A percentile compares a stretch with the other conserved stretches of the same genome.
These are phyloP conservation scores for Talaromyces funiculosus DNA, from an alignment of 2,329 filamentous ascomycete genomes.

Conservation along the genomic window DNA sequence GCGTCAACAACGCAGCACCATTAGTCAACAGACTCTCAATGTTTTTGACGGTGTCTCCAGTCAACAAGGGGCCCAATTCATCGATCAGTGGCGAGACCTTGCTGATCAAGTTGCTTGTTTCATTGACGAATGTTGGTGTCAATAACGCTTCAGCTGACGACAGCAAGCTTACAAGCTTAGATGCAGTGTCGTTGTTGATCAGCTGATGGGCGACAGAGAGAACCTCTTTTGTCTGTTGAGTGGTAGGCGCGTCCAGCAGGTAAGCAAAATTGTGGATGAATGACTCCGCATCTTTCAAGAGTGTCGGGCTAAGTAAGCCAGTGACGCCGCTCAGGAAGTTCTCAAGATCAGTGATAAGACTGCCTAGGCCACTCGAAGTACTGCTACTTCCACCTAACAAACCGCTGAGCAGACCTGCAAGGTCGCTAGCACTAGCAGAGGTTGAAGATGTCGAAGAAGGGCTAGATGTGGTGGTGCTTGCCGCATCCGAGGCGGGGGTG, in stretches of 20 bases:
- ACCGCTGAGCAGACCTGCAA: not conserved
- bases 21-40: slow-evolving; percentile 18
- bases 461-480: not conserved
- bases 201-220: slow-evolving; percentile 7
- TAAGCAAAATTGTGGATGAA: slow-evolving; percentile 31
- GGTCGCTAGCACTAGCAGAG: slow-evolving; percentile 8
- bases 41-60: slow-evolving; percentile 21
- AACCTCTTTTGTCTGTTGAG: slow-evolving; percentile 24
- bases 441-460: not conserved
- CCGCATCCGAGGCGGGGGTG: not conserved
- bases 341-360: slow-evolving; percentile 13
- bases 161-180: slow-evolving; percentile 1
- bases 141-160: slow-evolving; percentile 10
- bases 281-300: slow-evolving; percentile 28
- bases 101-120: slow-evolving; percentile 19
- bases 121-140: slow-evolving; percentile 14
- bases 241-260: slow-evolving; percentile 28
- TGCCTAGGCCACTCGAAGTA: slow-evolving; percentile 1
- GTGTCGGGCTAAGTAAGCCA: slow-evolving; percentile 25
- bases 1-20: slow-evolving; percentile 21
- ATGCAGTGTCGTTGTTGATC: slow-evolving; percentile 11
- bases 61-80: slow-evolving; percentile 21
- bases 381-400: slow-evolving; percentile 8
- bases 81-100: slow-evolving; percentile 12
- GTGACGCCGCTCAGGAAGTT: slow-evolving; percentile 15